phyloP scores from a whole-genome alignment of 2,329 filamentous ascomycete genomes.

The Paecilomyces niveus region DNA sequence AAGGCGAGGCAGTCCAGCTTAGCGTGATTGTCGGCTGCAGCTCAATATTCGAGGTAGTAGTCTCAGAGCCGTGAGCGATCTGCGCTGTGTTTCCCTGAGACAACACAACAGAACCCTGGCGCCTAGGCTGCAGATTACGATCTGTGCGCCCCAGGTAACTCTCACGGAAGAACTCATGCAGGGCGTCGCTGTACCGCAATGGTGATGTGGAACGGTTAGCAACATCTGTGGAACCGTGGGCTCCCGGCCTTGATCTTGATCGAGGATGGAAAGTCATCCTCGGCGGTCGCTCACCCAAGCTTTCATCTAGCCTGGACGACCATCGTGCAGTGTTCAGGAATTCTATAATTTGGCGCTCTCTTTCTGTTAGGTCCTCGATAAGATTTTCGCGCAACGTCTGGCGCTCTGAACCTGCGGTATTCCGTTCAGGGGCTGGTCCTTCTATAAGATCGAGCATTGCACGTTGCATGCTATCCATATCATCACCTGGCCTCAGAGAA shows the following conservation, averaged over 20 bases:
- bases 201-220: slow-evolving; percentile 24
- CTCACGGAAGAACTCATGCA: slow-evolving; percentile 24
- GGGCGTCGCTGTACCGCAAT: slow-evolving; percentile 18
- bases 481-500: slow-evolving; percentile 11
- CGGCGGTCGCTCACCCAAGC: slow-evolving; percentile 19
- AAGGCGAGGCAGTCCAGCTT: slow-evolving; percentile 35
- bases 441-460: slow-evolving; percentile 19
- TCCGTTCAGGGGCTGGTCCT: slow-evolving; percentile 12
- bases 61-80: slow-evolving; percentile 18
- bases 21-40: slow-evolving; percentile 27
- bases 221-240: slow-evolving; percentile 23
- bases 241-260: slow-evolving; percentile 18
- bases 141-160: slow-evolving; percentile 21
- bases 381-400: slow-evolving; percentile 27
- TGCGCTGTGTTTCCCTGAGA: slow-evolving; percentile 24
- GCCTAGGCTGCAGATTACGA: slow-evolving; percentile 26
- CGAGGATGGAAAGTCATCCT: slow-evolving; percentile 21
- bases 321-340: slow-evolving; percentile 36
- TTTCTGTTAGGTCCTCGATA: slow-evolving; percentile 32
- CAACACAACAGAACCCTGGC: slow-evolving; percentile 34
- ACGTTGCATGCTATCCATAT: slow-evolving; percentile 15
- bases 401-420: slow-evolving; percentile 15
- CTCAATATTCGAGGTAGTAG: slow-evolving; percentile 15
- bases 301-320: slow-evolving; percentile 27
- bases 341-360: slow-evolving; percentile 37